phyloP scores from a whole-genome alignment of 106 monocot genomes.

The Triglochin maritima region DNA sequence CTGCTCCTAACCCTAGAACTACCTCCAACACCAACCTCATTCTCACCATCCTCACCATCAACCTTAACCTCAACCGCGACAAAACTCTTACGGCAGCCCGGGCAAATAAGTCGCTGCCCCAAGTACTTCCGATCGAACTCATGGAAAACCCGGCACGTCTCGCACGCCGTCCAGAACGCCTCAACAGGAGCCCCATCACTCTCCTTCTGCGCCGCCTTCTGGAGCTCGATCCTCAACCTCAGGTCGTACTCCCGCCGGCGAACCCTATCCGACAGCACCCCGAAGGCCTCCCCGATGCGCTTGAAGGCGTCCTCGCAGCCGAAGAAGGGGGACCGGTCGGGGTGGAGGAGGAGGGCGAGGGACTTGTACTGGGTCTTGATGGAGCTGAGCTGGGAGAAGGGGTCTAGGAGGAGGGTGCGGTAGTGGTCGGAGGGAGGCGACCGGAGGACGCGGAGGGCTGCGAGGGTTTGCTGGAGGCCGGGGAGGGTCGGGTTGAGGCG shows the following conservation, averaged over 20 bases:
- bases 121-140: conserved; percentile 68
- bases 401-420: conserved; percentile 34
- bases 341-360: conserved; percentile 51
- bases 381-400: conserved; percentile 27
- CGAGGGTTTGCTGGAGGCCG: conserved; percentile 25
- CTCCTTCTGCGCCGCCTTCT: neutral
- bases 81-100: conserved; percentile 60
- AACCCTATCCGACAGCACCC: conserved; percentile 41
- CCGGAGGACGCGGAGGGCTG: conserved; percentile 49
- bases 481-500: conserved; percentile 30
- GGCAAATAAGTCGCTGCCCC: conserved; percentile 59
- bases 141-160: conserved; percentile 54
- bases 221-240: conserved; percentile 14
- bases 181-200: neutral
- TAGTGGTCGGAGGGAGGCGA: conserved; percentile 46
- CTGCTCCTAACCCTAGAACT: neutral
- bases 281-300: conserved; percentile 46
- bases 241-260: conserved; percentile 34
- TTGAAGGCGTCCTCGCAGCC: conserved; percentile 51
- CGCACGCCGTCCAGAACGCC: conserved; percentile 80
- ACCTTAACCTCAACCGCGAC: conserved; percentile 44
- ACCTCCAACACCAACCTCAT: neutral
- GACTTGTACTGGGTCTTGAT: conserved; percentile 43
- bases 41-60: conserved; percentile 1
- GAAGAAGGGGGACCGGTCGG: conserved; percentile 22